Evolutionary conservation across 2,329 filamentous ascomycete species (phyloP).

Genomic region (Didymella sp.): DNA sequence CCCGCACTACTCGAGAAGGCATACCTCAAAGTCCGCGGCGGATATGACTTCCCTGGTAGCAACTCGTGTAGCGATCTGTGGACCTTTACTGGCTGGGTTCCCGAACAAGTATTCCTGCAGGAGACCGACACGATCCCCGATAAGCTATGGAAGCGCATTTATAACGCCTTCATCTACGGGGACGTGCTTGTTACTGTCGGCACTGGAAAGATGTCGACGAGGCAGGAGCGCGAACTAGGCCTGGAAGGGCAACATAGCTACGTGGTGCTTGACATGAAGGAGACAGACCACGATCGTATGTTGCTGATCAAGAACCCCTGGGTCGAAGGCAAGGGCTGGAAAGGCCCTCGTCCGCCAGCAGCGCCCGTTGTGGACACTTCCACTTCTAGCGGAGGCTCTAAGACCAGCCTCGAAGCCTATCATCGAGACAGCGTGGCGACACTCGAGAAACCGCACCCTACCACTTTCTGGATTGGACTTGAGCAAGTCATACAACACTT

Average conservation of each 20-base stretch:
- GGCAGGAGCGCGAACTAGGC: conserved; percentile 81
- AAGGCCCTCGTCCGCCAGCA: conserved; percentile 54
- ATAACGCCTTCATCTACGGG: conserved; percentile 74
- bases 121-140: conserved; percentile 79
- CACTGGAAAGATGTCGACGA: conserved; percentile 78
- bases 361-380: conserved; percentile 27
- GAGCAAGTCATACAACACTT: conserved; percentile 91
- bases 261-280: conserved; percentile 80
- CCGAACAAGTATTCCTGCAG: conserved; percentile 91
- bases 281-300: conserved; percentile 67
- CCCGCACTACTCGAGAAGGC: conserved; percentile 94
- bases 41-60: conserved; percentile 97
- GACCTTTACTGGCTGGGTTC: conserved; percentile 94
- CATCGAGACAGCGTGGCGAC: conserved; percentile 39
- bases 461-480: conserved; percentile 93
- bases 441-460: conserved; percentile 59
- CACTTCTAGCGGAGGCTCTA: conserved; percentile 24
- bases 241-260: conserved; percentile 93
- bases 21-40: conserved; percentile 91
- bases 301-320: conserved; percentile 95
- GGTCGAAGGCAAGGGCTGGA: conserved; percentile 81
- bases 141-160: conserved; percentile 78
- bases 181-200: conserved; percentile 90
- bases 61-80: conserved; percentile 96
- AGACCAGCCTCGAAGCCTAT: conserved; percentile 29